Base-by-base conservation (phyloP, 441 rosid genomes). In the Erysimum pusillum region DNA sequence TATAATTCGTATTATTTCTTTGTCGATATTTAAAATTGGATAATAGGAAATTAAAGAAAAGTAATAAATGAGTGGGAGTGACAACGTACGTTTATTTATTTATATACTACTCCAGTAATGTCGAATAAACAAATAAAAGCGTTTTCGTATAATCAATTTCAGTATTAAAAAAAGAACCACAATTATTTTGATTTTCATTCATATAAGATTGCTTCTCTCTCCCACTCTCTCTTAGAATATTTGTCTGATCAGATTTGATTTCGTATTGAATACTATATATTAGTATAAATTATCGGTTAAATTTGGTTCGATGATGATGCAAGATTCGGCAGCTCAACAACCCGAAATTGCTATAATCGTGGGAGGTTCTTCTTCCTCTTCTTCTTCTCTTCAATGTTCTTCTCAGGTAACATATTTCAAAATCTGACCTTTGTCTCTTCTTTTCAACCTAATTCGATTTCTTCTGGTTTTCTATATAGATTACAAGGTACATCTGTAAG, bases 291-390 rank as follows among this genome's bases (percentile, higher is more conserved):
- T 1, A 61, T 53, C 67, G 76, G 76, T 71, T 71, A 64, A 57
- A 18, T 18, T 70, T 56, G 75, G 76, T 71, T 39, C 18, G 67
- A 57, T 7, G 5, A 77, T 18, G 76, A 58, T 36, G 76, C 60
- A 63, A 76, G 71, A 71, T 65, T 57, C 68, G 25, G 66, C 46
- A 71, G 76, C 57, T 77, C 73, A 71, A 77, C 73, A 64, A 64
- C 57, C 80, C 4, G 42, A 71, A n/a, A 49, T 77, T 39, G 63
- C 68, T 71, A 77, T 39, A 57, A 77, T 77, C 80, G 63, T 65
- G 54, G 76, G 22, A 2, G 80, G 60, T 76, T 70, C 76, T 34
- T 73, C 71, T 20, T 48, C n/a, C 75, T 2, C 25, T 22, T 22
- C 76, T 8, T 18, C 63, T 42, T 75, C 79, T 66, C 62, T 31